Evolutionary conservation across 2,329 filamentous ascomycete genomes (phyloP), one percentile per base, ranked within the genome.

Genomic region (Pseudogymnoascus sp.): DNA sequence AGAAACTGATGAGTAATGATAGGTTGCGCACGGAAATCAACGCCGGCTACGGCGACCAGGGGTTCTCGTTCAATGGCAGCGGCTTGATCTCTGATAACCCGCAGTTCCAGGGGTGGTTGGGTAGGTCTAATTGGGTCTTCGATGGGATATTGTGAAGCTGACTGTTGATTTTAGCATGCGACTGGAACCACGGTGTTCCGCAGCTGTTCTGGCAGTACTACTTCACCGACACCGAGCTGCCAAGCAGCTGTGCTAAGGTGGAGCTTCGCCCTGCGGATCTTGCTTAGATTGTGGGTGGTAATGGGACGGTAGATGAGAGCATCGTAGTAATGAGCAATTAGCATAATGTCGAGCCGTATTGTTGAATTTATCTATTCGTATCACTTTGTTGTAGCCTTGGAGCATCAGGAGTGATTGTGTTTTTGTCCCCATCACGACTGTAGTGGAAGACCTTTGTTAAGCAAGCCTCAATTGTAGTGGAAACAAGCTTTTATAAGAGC

Each of bases 181-280:
- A 68, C 31, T 68, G 68, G 66, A 62, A 60, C 33, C 68, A 68
- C 24, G 68, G 62, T 24, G 40, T 63, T 22, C 64, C 67, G 4
- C 68, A 69, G 62, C 65, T 69, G n/a, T 69, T 69, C 62, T 69
- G 65, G 67, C 62, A 61, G 14, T 59, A 64, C 26, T 22, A 35
- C 41, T 64, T 14, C 16, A 53, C 43, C 10, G 38, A 65, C 35
- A 31, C 28, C 31, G 12, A 50, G 4, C 35, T 68, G 5, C 66
- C 68, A 22, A 64, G 62, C 28, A 68, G 63, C 35, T 69, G 68
- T 59, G 63, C 65, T 1, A n/a, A 38, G 60, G 65, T 69, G 2
- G 40, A 68, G 19, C 35, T 69, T 6, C 26, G 53, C 16, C 60
- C 66, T 3, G 67, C 61, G 28, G 14, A 24, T n/a, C 33, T 60